These are phyloP conservation scores for Chaetoceros tenuissimus DNA, from an alignment of 108 stramenopile genomes.

Conservation along the genomic window DNA sequence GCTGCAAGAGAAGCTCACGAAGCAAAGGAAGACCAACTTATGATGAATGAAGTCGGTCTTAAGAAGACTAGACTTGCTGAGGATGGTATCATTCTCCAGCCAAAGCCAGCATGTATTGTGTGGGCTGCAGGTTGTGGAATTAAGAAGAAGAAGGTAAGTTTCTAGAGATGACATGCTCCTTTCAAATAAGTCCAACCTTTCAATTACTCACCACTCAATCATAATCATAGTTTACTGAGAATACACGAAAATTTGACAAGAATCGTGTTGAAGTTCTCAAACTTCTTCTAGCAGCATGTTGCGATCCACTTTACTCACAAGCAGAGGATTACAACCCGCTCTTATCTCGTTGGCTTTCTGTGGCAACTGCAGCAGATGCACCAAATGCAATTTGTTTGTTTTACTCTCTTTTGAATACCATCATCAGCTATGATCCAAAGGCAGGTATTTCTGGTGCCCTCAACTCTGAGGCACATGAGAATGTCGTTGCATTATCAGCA, in stretches of 20 bases:
- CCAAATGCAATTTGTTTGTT: constrained; percentile 92
- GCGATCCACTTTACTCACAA: constrained; percentile 88
- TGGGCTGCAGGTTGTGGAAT: constrained; percentile 74
- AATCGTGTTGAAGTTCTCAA: constrained; percentile 92
- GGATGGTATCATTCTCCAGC: constrained; percentile 40
- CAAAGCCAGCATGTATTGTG: constrained; percentile 53
- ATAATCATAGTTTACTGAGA: not conserved
- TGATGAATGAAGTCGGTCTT: constrained; percentile 52
- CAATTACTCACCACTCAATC: too few relatives aligned
- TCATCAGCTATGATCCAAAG: constrained; percentile 79
- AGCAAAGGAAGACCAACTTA: constrained; percentile 45
- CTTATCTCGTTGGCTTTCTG: constrained; percentile 74
- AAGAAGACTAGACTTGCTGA: constrained; percentile 27
- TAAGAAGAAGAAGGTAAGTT: constrained; percentile 26
- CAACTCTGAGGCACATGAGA: constrained; percentile 47
- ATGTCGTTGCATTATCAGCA: constrained; percentile 73
- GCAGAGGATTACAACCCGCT: constrained; percentile 88
- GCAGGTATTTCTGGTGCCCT: constrained; percentile 43
- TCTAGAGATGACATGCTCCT: too few relatives aligned
- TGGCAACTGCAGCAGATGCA: constrained; percentile 80
- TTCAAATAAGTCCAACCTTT: too few relatives aligned
- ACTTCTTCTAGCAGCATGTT: constrained; percentile 79
- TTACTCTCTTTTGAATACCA: constrained; percentile 86
- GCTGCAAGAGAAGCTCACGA: constrained; percentile 5
- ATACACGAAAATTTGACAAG: constrained; percentile 80